A percentile compares a stretch with the other conserved stretches of the same genome.
Conservation (phyloP, 306 rosid genomes). For the Begonia loranthoides region DNA sequence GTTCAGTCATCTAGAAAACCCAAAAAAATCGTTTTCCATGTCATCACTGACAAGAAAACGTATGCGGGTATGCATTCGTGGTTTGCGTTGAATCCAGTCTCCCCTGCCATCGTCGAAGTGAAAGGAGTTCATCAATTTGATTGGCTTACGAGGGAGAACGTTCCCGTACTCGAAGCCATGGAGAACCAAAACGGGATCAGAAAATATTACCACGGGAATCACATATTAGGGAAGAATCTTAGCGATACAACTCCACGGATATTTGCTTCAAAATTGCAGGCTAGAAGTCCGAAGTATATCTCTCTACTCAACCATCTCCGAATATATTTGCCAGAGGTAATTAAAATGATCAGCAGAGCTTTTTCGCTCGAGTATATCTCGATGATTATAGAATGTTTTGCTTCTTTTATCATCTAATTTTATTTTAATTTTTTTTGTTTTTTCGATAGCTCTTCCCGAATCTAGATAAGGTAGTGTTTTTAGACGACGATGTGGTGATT, state of each 20-base stretch:
- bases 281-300: conserved; percentile 96
- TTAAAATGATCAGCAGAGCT: conserved; percentile 1
- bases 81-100: conserved; percentile 81
- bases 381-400: not conserved
- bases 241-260: conserved; percentile 53
- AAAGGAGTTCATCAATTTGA: conserved; percentile 89
- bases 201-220: conserved; percentile 88
- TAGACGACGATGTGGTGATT: conserved; percentile 90
- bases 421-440: too few species aligned
- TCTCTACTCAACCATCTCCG: conserved; percentile 93
- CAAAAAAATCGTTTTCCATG: conserved; percentile 79
- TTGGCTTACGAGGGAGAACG: conserved; percentile 92
- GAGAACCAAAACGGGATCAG: conserved; percentile 80
- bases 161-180: conserved; percentile 94
- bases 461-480: conserved; percentile 81
- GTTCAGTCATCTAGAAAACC: conserved; percentile 69
- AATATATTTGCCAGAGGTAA: conserved; percentile 89
- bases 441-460: conserved; percentile 69
- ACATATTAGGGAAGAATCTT: conserved; percentile 48
- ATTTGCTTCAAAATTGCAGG: conserved; percentile 77
- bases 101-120: conserved; percentile 90
- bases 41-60: conserved; percentile 92
- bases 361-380: not conserved
- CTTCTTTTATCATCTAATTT: conserved; percentile 1
- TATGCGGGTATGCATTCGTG: conserved; percentile 98